Percentiles rank a stretch among this genome's conserved stretches.
Conservation (phyloP, 148 eudicot genomes). For the Rheum nobile region DNA sequence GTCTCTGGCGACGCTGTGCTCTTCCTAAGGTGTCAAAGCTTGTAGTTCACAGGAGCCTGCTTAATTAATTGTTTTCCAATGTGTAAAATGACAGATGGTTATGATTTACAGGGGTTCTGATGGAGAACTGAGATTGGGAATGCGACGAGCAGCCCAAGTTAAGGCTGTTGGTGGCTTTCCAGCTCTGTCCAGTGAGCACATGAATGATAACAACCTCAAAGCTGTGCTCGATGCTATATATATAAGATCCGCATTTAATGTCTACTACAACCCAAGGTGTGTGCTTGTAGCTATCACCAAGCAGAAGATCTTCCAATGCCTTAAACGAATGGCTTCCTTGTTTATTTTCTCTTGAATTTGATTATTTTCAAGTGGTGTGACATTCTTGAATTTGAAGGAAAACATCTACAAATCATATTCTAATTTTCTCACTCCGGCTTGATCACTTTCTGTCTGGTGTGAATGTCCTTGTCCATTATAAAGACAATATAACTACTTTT, state of each 20-base stretch:
- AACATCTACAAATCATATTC: no score
- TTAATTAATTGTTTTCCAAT: background rate
- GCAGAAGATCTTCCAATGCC: no score
- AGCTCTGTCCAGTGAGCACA: slow-evolving; percentile 25
- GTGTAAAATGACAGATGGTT: slow-evolving; percentile 2
- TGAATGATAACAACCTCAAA: slow-evolving; percentile 24
- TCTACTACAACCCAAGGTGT: slow-evolving; percentile 89
- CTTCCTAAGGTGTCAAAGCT: slow-evolving; percentile 39
- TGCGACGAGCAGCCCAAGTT: slow-evolving; percentile 67
- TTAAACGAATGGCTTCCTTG: background rate
- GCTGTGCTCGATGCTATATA: slow-evolving; percentile 56
- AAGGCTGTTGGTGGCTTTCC: slow-evolving; percentile 33
- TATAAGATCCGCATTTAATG: slow-evolving; percentile 30
- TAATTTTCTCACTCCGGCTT: no score
- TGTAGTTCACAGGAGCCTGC: background rate
- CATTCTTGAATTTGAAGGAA: background rate
- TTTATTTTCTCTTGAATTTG: background rate
- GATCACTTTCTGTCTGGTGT: no score
- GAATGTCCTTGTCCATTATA: no score
- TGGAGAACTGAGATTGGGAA: slow-evolving; percentile 85
- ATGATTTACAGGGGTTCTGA: slow-evolving; percentile 50
- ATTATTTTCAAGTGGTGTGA: background rate
- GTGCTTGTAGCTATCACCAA: background rate
- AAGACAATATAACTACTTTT: background rate
- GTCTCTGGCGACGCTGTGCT: slow-evolving; percentile 95